A percentile compares a stretch with the other conserved stretches of the same genome.
phyloP scores from a whole-genome alignment of 2,329 filamentous ascomycete species.

The Falciphora oryzae region DNA sequence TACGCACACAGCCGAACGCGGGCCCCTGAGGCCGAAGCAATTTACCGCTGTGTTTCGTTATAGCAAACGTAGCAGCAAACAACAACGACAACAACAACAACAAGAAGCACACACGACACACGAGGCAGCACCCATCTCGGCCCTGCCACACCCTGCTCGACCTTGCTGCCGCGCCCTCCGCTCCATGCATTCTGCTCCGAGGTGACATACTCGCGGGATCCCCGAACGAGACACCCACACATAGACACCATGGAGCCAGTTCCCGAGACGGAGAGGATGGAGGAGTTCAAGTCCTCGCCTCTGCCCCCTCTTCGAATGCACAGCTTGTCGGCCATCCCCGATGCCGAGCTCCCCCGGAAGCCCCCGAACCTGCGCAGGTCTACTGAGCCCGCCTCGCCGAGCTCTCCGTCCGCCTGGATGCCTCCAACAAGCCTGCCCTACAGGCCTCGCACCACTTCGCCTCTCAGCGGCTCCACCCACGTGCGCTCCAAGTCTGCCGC shows the following conservation, averaged over 20 bases:
- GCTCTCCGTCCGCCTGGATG: constrained; percentile 43
- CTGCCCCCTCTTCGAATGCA: constrained; percentile 48
- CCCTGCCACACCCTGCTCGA: not conserved
- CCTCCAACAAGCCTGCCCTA: constrained; percentile 44
- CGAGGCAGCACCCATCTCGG: not conserved
- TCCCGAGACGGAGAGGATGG: constrained; percentile 62
- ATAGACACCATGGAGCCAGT: constrained; percentile 54
- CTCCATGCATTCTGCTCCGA: constrained; percentile 10
- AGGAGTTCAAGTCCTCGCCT: constrained; percentile 56
- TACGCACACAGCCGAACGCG: not conserved
- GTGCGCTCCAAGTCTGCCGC: constrained; percentile 52
- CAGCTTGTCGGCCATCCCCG: constrained; percentile 31
- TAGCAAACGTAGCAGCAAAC: not conserved
- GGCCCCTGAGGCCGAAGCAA: not conserved
- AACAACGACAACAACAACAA: not conserved
- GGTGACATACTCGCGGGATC: constrained; percentile 8
- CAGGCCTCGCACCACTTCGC: constrained; percentile 57
- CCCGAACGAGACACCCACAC: not conserved
- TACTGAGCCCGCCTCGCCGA: constrained; percentile 52
- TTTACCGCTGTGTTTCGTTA: not conserved
- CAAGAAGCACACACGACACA: not conserved
- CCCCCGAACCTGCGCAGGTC: constrained; percentile 50
- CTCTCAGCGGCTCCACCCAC: constrained; percentile 48
- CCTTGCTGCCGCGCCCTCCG: not conserved
- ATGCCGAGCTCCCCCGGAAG: constrained; percentile 41